Conservation (phyloP, 768 basidiomycete genomes). For the Agrocybe praecox region DNA sequence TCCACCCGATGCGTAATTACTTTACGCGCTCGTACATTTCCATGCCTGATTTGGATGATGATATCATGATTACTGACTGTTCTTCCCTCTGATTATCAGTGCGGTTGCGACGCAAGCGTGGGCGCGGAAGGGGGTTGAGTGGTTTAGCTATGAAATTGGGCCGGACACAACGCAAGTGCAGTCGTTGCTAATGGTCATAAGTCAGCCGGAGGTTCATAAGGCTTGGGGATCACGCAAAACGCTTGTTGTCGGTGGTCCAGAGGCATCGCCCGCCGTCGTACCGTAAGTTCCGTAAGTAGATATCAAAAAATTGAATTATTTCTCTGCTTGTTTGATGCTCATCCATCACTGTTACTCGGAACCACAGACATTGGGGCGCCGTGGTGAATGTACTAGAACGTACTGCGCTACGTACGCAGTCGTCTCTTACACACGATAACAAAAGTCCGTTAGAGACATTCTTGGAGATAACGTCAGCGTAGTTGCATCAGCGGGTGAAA, state of each 20-base stretch:
- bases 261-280: not conserved
- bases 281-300: slow-evolving; percentile 1
- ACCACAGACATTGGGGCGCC: not conserved
- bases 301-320: not conserved
- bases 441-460: not conserved
- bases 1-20: not conserved
- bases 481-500: not conserved
- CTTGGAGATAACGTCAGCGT: not conserved
- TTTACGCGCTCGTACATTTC: not conserved
- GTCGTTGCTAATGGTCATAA: slow-evolving; percentile 37
- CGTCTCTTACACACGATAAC: not conserved
- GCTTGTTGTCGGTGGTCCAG: slow-evolving; percentile 37
- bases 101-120: slow-evolving; percentile 47
- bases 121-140: slow-evolving; percentile 49
- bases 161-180: slow-evolving; percentile 49
- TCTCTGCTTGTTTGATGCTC: not conserved
- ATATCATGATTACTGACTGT: not conserved
- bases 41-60: not conserved
- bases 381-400: not conserved
- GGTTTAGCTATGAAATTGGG: slow-evolving; percentile 62
- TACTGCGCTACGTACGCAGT: not conserved
- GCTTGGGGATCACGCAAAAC: slow-evolving; percentile 49
- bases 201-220: slow-evolving; percentile 41
- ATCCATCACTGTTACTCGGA: not conserved
- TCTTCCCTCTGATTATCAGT: slow-evolving; percentile 30